Evolutionary conservation across 1,139 yeast species (phyloP), one percentile per base, ranked within the genome.

Genomic region (Geotrichum restrictum): DNA sequence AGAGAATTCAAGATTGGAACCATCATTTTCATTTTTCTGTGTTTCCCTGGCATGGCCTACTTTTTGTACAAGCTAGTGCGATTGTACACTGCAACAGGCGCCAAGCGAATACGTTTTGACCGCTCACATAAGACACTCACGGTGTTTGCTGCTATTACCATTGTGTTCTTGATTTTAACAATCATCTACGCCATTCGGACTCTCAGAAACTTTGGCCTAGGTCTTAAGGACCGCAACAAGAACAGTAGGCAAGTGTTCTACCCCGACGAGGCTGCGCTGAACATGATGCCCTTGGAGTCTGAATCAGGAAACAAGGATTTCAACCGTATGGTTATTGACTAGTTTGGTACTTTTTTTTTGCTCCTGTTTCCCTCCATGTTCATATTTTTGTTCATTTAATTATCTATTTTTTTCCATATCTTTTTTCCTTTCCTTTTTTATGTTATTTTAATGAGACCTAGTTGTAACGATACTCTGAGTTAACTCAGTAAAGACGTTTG

Each of bases 111-210:
- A 11, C 47, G 66, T 41, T 78, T 78, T 62, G 69, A 75, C 53
- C 75, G 80, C 1, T 79, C 82, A 1, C 63, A 80, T 34, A 76
- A 73, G 52, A 75, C 81, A 6, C 64, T 79, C 46, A 69, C 79
- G 3, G 66, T 74, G 0, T 78, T 79, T 63, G 81, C 81, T 1
- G 74, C 72, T 2, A 65, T 79, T 38, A 76, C 81, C 0, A 60
- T 77, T 21, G 63, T 74, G 1, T 65, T 79, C 34, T 62, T 79
- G 45, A 44, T 71, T 3, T 60, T 69, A 7, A 74, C 80, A 2
- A 66, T 77, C 1, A 64, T 62, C 4, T 63, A 71, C 48, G 78
- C 78, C 40, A 52, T 71, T 3, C 54, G 67, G 47, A 69, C 77
- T 53, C 62, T 73, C 50, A 32, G 49, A 21, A 76, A 76, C 58